phyloP scores from a whole-genome alignment of 176 grass and related monocot genomes.

The Urochloa ruziziensis region DNA sequence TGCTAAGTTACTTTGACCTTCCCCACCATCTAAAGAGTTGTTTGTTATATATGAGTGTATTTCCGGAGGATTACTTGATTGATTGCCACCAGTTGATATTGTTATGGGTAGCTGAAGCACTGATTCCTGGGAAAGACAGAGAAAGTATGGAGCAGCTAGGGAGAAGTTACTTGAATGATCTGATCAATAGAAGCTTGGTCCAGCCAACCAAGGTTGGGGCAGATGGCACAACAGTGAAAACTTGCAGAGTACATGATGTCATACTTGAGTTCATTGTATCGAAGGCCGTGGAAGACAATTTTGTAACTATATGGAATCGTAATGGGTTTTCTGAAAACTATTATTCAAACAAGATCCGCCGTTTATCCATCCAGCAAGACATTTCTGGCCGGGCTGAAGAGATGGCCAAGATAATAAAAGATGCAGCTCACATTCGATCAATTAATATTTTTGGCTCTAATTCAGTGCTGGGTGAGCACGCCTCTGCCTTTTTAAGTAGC shows the following conservation, averaged over 20 bases:
- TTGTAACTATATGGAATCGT: constrained; percentile 11
- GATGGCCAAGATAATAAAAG: not conserved
- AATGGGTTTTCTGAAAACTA: not conserved
- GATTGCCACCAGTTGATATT: not conserved
- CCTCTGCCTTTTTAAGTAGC: not conserved
- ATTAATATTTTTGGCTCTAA: not conserved
- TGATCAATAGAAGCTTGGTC: constrained; percentile 30
- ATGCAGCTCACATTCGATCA: not conserved
- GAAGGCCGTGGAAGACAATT: not conserved
- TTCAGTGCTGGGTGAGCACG: not conserved
- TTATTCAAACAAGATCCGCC: not conserved
- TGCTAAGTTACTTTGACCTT: constrained; percentile 29
- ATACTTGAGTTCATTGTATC: constrained; percentile 15
- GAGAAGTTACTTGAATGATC: not conserved
- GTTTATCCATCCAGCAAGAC: not conserved
- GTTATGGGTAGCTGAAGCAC: constrained; percentile 18
- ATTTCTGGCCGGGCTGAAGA: not conserved
- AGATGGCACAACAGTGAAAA: not conserved
- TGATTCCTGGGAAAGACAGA: not conserved
- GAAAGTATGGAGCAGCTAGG: not conserved
- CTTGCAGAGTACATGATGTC: constrained; percentile 9
- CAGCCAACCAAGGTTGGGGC: not conserved
- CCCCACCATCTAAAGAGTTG: constrained; percentile 13
- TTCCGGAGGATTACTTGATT: constrained; percentile 19
- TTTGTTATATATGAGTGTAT: constrained; percentile 27